Base-by-base conservation (phyloP, 371 early-diverging fungal genomes). In the Mortierella sp. region DNA sequence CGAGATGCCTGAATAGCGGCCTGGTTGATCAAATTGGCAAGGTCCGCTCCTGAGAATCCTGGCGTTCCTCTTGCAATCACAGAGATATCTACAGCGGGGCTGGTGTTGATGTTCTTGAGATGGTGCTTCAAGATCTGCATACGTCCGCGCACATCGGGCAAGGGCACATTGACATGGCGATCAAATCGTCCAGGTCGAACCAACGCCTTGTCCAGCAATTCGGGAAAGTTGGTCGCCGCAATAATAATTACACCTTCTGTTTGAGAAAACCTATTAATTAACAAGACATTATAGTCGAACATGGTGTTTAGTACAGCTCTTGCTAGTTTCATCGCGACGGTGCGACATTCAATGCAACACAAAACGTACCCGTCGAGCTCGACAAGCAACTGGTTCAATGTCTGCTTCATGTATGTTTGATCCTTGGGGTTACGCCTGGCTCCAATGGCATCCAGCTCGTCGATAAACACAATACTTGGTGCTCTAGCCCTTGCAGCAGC, bases 381-480 rank as follows among this genome's bases (percentile, higher is more conserved):
- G 22, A 98, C 98, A 26, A 99, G 88, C 65, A 99, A 88, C 86
- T 99, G 99, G 85, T 99, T 99, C 29, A 99, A 90, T 0, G 99
- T 98, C 85, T 97, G 97, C 76, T 97, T 94, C 95, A 96, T 96
- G 77, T 96, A 96, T 1, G 93, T 92, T 82, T 96, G 97, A 80
- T 99, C 99, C 79, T 95, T 96, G 55, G 95, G 93, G 77, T 93
- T 96, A 64, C 99, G 93, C 85, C 97, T 98, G 65, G 97, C 95
- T 26, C 99, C 99, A 77, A 99, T 98, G 2, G 99, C 98, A 88
- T 98, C 99, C 70, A 98, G 91, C 89, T 97, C 99, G 87, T 99
- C 99, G 83, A 99, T 99, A 87, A 99, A 99, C 19, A 99, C 96
- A 74, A 99, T 99, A 84, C 98, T 97, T 7, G 99, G 99, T 22